Evolutionary conservation across 2,329 filamentous ascomycete genomes (phyloP).

Genomic region (Dactylellina drechsleri): DNA sequence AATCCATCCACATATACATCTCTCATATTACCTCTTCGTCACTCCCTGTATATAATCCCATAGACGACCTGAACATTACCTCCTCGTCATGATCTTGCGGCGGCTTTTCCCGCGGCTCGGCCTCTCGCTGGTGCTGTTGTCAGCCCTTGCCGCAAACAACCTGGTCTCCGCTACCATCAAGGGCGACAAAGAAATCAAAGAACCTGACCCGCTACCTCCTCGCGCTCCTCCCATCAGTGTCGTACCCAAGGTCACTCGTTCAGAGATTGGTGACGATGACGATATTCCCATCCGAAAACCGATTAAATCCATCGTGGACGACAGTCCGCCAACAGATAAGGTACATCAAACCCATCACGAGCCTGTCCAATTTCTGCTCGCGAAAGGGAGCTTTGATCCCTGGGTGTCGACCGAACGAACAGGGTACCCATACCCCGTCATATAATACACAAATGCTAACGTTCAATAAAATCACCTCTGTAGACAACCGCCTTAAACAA

Average conservation of each 20-base stretch:
- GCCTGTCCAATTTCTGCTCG: background rate
- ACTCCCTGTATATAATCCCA: too few species aligned
- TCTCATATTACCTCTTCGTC: background rate
- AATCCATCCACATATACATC: background rate
- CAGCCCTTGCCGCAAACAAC: slow-evolving; percentile 40
- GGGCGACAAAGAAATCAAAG: slow-evolving; percentile 71
- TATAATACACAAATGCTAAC: slow-evolving; percentile 4
- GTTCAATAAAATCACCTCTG: background rate
- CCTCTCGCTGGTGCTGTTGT: slow-evolving; percentile 43
- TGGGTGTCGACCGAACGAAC: background rate
- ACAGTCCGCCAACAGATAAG: slow-evolving; percentile 60
- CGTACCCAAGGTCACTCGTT: slow-evolving; percentile 44
- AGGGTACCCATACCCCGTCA: background rate
- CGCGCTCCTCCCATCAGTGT: slow-evolving; percentile 42
- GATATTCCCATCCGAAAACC: slow-evolving; percentile 58
- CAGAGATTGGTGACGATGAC: slow-evolving; percentile 39
- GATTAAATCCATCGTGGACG: slow-evolving; percentile 61
- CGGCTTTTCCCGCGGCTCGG: slow-evolving; percentile 47
- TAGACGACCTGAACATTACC: too few species aligned
- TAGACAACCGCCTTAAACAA: slow-evolving; percentile 13
- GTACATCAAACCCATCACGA: slow-evolving; percentile 41
- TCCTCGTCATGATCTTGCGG: slow-evolving; percentile 43
- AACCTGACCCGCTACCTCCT: slow-evolving; percentile 64
- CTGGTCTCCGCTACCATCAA: slow-evolving; percentile 63
- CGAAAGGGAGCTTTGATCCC: too few species aligned